Evolutionary conservation across 2,329 filamentous ascomycete genomes (phyloP).

Genomic region (Alternaria sp.): DNA sequence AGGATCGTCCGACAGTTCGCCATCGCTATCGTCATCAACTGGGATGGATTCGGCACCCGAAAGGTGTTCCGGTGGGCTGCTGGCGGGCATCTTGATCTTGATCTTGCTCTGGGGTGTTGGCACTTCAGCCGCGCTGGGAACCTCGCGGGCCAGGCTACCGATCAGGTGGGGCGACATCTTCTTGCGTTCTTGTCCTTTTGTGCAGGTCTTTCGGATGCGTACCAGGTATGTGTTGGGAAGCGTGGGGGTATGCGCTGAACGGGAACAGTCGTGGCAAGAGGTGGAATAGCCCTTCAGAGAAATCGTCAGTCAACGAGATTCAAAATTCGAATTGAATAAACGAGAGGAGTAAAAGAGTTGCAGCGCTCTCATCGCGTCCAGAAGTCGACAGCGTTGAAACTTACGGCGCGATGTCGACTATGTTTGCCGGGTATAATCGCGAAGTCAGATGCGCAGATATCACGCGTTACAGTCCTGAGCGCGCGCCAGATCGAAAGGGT

Average conservation of each 20-base stretch:
- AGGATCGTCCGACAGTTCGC: conserved; percentile 1
- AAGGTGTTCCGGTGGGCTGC: not conserved
- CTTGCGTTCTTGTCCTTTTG: not conserved
- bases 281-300: not conserved
- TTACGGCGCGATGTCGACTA: not conserved
- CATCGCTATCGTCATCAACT: not conserved
- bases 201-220: not conserved
- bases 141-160: not conserved
- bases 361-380: not conserved
- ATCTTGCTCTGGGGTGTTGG: not conserved
- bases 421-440: not conserved
- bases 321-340: not conserved
- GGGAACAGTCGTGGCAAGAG: not conserved
- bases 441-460: not conserved
- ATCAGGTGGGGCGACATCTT: not conserved
- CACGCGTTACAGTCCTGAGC: not conserved
- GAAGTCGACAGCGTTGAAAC: rapidly evolving
- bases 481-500: not conserved
- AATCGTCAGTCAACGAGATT: not conserved
- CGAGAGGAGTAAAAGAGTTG: not conserved
- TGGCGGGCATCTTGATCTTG: not conserved
- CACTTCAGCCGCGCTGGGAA: not conserved
- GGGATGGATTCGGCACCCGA: not conserved
- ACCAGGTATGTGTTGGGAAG: not conserved
- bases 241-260: not conserved